Evolutionary conservation across 2,329 filamentous ascomycete species (phyloP).

Genomic region (Cercospora janseana): DNA sequence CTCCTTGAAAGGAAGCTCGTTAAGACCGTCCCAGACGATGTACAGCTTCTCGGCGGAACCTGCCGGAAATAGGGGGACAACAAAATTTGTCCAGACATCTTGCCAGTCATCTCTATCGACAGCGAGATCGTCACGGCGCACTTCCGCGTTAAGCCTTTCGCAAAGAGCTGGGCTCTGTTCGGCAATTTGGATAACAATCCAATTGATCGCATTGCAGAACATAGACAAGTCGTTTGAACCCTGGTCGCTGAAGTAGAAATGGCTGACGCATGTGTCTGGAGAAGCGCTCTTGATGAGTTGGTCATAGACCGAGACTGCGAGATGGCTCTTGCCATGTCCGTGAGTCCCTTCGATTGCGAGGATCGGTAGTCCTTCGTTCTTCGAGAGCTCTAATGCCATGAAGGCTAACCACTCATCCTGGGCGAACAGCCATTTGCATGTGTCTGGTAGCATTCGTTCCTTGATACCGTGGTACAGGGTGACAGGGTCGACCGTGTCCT

Average conservation of each 20-base stretch:
- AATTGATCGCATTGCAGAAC: conserved; percentile 8
- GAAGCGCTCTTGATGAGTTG: background rate
- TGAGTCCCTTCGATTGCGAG: conserved; percentile 6
- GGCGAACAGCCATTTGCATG: conserved; percentile 11
- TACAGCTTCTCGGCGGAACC: conserved; percentile 3
- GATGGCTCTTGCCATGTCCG: conserved; percentile 10
- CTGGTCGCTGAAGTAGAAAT: conserved; percentile 13
- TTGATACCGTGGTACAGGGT: conserved; percentile 3
- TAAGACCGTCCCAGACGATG: conserved; percentile 11
- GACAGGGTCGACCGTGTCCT: conserved; percentile 3
- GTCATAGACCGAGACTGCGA: conserved; percentile 4
- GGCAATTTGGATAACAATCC: conserved; percentile 6
- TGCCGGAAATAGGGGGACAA: conserved; percentile 3
- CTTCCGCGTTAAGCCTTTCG: conserved; percentile 9
- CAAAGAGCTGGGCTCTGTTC: conserved; percentile 3
- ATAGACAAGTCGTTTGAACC: background rate
- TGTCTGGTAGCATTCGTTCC: conserved; percentile 8
- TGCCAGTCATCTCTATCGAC: conserved; percentile 4
- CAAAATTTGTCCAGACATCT: conserved; percentile 5
- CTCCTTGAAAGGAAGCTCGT: conserved; percentile 3
- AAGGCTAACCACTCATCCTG: conserved; percentile 3
- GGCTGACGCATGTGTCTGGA: background rate
- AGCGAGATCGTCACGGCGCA: conserved; percentile 9
- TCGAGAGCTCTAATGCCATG: background rate
- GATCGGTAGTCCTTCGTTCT: background rate